These are phyloP conservation scores for Lunularia cruciata DNA, from an alignment of 225 moss, liverwort and hornwort genomes.

Conservation along the genomic window DNA sequence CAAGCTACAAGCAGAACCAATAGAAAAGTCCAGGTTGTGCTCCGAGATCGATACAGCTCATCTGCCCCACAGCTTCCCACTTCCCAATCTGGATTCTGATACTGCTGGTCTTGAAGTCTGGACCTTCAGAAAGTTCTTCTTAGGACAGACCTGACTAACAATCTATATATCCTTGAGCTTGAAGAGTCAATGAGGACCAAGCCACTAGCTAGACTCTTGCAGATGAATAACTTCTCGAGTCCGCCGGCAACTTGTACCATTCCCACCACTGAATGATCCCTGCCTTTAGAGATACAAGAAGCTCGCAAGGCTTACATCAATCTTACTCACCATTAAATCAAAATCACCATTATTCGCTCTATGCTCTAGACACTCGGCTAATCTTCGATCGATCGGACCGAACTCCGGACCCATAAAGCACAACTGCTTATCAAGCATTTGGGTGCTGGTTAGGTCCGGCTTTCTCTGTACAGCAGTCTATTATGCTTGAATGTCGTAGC, in stretches of 20 bases:
- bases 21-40: not conserved
- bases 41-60: not conserved
- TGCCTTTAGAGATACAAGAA: not conserved
- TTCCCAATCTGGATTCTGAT: too few relatives aligned
- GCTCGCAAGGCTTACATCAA: slow-evolving; percentile 6
- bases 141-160: too few relatives aligned
- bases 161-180: too few relatives aligned
- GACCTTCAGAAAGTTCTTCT: too few relatives aligned
- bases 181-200: not conserved
- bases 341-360: not conserved
- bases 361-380: too few relatives aligned
- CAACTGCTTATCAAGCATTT: too few relatives aligned
- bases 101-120: too few relatives aligned
- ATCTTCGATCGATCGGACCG: not conserved
- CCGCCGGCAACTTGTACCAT: not conserved
- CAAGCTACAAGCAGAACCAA: not conserved
- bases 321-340: too few relatives aligned
- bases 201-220: not conserved
- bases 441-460: not conserved
- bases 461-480: not conserved
- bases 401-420: not conserved
- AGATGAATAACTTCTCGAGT: not conserved
- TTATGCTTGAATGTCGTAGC: slow-evolving; percentile 1
- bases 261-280: not conserved
- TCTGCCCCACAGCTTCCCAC: not conserved